Base-by-base conservation (phyloP, 352 stramenopile species). In the Thalassiosira delicatula region DNA sequence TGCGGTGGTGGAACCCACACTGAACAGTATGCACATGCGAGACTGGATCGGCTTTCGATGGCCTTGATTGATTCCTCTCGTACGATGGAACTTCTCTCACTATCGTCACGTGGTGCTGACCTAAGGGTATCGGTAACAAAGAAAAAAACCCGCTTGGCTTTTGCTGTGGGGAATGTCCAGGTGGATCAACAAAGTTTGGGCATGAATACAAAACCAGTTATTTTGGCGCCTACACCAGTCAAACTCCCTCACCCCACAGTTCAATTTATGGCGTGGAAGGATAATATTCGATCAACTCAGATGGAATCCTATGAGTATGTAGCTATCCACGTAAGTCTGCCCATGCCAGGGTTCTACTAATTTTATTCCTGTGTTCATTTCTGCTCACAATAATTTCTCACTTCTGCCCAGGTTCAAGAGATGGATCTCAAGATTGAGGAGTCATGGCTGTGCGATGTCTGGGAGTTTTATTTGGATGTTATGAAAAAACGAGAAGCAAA, bases 341-440 rank as follows among this genome's bases (percentile, higher is more conserved):
- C n/a, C n/a, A n/a, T n/a, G n/a, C n/a, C n/a, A n/a, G n/a, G n/a
- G n/a, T 67, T 46, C 27, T 19, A 35, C 49, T 29, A 27, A 59
- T 33, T 62, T 8, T 37, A 37, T 32, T 4, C 21, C 8, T 46
- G 23, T 70, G 11, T 25, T 70, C 30, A 7, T 37, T 9, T 42
- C 44, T 77, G 9, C 27, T 33, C 23, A 53, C 5, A 53, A n/a
- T 3, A 27, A 7, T 59, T 3, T 67, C 19, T 63, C 44, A 5
- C n/a, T 54, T 68, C 60, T 70, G 70, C 91, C 27, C 54, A 86
- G 61, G 54, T 95, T 19, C 80, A 93, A 86, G 89, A 95, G 78
- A 86, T 95, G 81, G 91, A 95, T 86, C 49, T 95, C 12, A 93
- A 90, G 59, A 86, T 95, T 23, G 91, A 95, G 76, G 90, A 95